Evolutionary conservation across 768 basidiomycete genomes (phyloP).

Genomic region (Amanita rubescens): DNA sequence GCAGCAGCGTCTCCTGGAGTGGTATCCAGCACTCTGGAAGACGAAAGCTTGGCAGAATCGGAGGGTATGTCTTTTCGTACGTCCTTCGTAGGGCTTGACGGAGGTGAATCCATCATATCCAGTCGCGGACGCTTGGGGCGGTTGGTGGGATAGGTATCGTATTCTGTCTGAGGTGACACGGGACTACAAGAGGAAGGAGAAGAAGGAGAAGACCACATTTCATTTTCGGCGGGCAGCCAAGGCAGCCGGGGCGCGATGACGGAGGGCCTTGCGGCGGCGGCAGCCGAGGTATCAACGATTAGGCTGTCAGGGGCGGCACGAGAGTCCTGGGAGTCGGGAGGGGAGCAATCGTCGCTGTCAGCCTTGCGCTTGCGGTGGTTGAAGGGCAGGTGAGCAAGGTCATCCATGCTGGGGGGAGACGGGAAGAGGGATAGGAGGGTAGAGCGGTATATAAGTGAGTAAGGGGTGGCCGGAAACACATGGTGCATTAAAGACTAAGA

Average conservation of each 20-base stretch:
- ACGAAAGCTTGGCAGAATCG: slow-evolving; percentile 15
- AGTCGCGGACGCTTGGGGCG: slow-evolving; percentile 35
- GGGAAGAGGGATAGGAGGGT: slow-evolving; percentile 15
- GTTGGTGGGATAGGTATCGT: slow-evolving; percentile 12
- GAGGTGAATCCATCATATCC: slow-evolving; percentile 25
- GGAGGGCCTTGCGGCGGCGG: background rate
- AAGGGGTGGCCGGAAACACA: slow-evolving; percentile 35
- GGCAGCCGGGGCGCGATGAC: slow-evolving; percentile 35
- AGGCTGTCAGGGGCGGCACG: slow-evolving; percentile 6
- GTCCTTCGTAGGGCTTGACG: slow-evolving; percentile 12
- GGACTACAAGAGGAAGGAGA: slow-evolving; percentile 26
- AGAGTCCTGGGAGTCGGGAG: slow-evolving; percentile 12
- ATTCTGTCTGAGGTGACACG: slow-evolving; percentile 20
- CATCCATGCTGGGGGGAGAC: slow-evolving; percentile 41
- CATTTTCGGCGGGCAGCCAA: slow-evolving; percentile 23
- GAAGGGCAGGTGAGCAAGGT: slow-evolving; percentile 47
- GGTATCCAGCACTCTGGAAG: slow-evolving; percentile 29
- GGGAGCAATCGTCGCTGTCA: slow-evolving; percentile 37
- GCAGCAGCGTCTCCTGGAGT: slow-evolving; percentile 36
- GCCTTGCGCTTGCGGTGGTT: slow-evolving; percentile 67
- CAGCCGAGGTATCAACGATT: slow-evolving; percentile 4
- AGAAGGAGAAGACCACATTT: slow-evolving; percentile 23
- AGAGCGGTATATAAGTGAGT: slow-evolving; percentile 32
- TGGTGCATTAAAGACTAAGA: slow-evolving; percentile 29
- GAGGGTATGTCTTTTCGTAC: slow-evolving; percentile 14